Evolutionary conservation across 2,329 filamentous ascomycete species (phyloP), one percentile per base, ranked within the genome.

Genomic region (Penicillium sclerotigenum): DNA sequence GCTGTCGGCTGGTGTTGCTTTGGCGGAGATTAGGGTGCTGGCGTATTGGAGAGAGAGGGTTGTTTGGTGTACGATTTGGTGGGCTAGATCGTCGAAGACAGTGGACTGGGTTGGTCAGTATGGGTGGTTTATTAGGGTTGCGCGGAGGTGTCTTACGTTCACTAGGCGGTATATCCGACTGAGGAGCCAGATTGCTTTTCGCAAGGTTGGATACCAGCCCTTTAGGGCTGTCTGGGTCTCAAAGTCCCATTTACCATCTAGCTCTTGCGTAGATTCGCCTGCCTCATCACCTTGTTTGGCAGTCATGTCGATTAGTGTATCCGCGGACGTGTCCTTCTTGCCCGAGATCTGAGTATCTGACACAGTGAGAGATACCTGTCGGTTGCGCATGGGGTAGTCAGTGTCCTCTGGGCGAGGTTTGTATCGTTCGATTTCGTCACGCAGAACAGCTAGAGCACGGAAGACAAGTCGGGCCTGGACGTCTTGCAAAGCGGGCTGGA

Each of bases 21-120:
- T 85, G 34, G 82, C 82, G 54, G 85, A 83, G 63, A 96, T 87
- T 58, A 84, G 83, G 6, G 81, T 78, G 63, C 91, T 89, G 28
- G 91, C 93, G 48, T 86, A 83, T 60, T 91, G 84, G 18, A 99
- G 83, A 4, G 92, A 91, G 49, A 87, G 77, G 0, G 92, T 97
- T 1, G 92, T 94, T 73, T 95, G 90, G 67, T 93, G 89, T 26
- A 99, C 90, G 62, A 97, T 94, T 66, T 86, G 86, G 69, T 90
- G 87, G 6, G 87, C 87, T 4, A 90, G 79, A 64, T 90, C 87
- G 63, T 88, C 86, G 65, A 88, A 88, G 38, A 88, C 84, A 22
- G 82, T 84, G 54, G 85, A 85, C 82, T 85, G 52, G 47, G 28
- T 29, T 54, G 28, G 58, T 69, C 52, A 68, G 59, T 51, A 33